Percentiles rank a stretch among this genome's conserved stretches.
Conservation (phyloP, 202 grass and related monocot species). For the Hordeum pubiflorum region DNA sequence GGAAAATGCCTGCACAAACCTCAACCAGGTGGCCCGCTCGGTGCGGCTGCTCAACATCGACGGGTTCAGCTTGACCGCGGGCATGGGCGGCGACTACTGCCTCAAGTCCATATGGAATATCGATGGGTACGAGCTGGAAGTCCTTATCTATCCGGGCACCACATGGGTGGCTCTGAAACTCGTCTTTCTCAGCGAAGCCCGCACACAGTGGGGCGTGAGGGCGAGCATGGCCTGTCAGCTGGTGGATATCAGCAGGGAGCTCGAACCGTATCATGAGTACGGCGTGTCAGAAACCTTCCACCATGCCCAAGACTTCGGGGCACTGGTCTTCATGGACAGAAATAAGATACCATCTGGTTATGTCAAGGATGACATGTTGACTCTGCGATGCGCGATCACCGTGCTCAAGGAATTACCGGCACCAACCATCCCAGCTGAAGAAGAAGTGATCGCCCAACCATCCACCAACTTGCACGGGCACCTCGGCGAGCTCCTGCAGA, state of each 20-base stretch:
- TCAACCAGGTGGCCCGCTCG: background rate
- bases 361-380: background rate
- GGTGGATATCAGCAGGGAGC: background rate
- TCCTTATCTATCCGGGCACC: background rate
- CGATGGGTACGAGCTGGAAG: background rate
- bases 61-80: background rate
- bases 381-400: background rate
- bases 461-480: too few relatives aligned
- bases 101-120: too few relatives aligned
- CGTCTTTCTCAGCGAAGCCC: background rate
- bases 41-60: background rate
- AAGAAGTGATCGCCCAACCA: background rate
- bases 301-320: background rate
- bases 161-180: background rate
- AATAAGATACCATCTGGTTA: background rate
- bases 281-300: too few relatives aligned
- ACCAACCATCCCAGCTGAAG: background rate
- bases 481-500: background rate
- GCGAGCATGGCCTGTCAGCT: background rate
- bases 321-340: background rate
- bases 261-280: background rate
- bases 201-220: background rate
- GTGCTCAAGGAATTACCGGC: background rate
- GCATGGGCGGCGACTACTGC: background rate
- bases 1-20: background rate